Base-by-base conservation (phyloP, 352 stramenopile genomes). In the Globisporangium mamillatum region DNA sequence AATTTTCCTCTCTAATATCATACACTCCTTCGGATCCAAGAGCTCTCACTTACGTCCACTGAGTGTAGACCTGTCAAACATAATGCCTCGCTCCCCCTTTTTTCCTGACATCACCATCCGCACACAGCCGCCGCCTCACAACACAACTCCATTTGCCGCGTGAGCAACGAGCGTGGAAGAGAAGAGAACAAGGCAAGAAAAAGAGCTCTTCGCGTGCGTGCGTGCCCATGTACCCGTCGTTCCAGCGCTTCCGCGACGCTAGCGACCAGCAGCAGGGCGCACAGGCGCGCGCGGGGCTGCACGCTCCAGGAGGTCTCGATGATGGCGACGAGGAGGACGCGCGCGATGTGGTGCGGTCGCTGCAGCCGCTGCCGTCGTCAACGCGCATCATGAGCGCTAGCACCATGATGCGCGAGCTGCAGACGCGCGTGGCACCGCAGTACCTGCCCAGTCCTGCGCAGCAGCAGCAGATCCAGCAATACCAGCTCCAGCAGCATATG, bases 401-500 rank as follows among this genome's bases (percentile, higher is more conserved):
- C 7, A 41, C 59, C 29, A 55, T 64, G 32, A 32, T 64, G 46
- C 65, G 65, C 46, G 57, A 66, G 22, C 58, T 70, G 14, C 57
- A 70, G 46, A 16, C 57, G 24, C 65, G 58, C 32, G 58, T 70
- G 3, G 57, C 27, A 12, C 58, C 65, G 34, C 65, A 70, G 58
- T 70, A 70, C 65, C 29, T 66, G 32, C 56, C 65, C 44, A 70
- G 46, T 7, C 18, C 65, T 8, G 18, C 34, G 32, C 65, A 70
- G 48, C 65, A 65, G 65, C 65, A 70, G 65, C 65, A 65, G n/a
- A 61, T 70, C 29, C 56, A 65, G 24, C 64, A 70, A 34, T 61
- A 29, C 32, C 56, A 64, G 24, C 59, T 64, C 5, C 59, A 64
- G 59, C 38, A 48, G 4, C 41, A 50, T 4, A 50, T 50, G 41